phyloP scores from a whole-genome alignment of 129 eudicot species.

The Oenanthe sinensis region DNA sequence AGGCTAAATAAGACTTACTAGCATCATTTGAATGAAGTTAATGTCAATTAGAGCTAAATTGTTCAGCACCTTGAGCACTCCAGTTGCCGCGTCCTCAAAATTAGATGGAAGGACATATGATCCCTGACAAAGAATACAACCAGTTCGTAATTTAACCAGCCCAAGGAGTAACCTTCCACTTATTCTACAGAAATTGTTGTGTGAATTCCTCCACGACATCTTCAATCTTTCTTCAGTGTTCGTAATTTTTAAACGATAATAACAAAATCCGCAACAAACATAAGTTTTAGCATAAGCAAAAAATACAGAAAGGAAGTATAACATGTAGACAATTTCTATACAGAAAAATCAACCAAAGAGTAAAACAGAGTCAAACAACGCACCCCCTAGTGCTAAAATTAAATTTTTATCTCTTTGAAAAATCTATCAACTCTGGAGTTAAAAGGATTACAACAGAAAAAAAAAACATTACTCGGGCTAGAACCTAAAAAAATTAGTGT shows the following conservation, averaged over 20 bases:
- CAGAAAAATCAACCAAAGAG: neutral
- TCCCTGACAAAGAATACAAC: conserved; percentile 30
- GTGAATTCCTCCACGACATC: neutral
- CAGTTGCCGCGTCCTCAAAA: conserved; percentile 93
- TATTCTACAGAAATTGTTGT: neutral
- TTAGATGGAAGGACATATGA: conserved; percentile 80
- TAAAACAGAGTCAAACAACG: neutral
- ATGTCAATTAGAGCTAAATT: conserved; percentile 79
- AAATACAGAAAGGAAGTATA: too few species aligned
- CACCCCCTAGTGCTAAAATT: neutral
- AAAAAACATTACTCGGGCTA: neutral
- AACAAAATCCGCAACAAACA: neutral
- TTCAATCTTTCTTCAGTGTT: neutral
- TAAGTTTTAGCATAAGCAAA: neutral
- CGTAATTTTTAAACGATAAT: neutral
- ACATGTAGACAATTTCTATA: neutral
- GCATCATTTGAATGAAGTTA: conserved; percentile 79
- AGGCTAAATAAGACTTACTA: conserved; percentile 36
- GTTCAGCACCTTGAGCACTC: conserved; percentile 94
- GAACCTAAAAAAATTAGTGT: neutral
- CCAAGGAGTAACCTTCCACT: neutral
- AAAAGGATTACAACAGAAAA: neutral
- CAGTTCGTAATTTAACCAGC: neutral
- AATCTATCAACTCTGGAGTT: neutral
- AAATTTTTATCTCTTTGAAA: neutral